These are phyloP conservation scores for Lachnellula willkommii DNA, from an alignment of 2,329 filamentous ascomycete species.

Conservation along the genomic window DNA sequence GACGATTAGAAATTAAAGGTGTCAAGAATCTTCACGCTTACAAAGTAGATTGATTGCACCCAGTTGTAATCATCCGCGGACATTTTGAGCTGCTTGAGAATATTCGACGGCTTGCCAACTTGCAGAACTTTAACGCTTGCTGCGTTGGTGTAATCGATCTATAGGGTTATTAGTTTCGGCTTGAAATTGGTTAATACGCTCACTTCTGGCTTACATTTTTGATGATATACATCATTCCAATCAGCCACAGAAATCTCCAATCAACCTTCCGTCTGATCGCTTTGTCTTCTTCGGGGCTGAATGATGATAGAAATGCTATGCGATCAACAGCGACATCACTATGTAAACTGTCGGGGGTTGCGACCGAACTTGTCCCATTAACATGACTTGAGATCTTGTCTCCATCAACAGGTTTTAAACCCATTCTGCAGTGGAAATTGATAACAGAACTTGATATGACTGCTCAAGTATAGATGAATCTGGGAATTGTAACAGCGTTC, in stretches of 20 bases:
- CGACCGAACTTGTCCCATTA: not conserved
- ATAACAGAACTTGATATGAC: no score
- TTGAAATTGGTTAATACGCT: not conserved
- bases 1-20: not conserved
- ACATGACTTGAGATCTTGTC: constrained; percentile 6
- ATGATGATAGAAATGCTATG: constrained; percentile 34
- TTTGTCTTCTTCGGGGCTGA: constrained; percentile 36
- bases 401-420: constrained; percentile 2
- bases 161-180: not conserved
- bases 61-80: constrained; percentile 38
- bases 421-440: not conserved
- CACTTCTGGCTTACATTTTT: constrained; percentile 32
- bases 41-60: constrained; percentile 37
- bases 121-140: constrained; percentile 40
- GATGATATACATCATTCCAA: constrained; percentile 39
- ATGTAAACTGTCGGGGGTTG: constrained; percentile 7
- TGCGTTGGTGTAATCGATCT: constrained; percentile 38
- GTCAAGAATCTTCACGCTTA: constrained; percentile 16
- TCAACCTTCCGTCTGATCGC: constrained; percentile 39
- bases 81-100: constrained; percentile 37
- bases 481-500: no score
- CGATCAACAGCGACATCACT: constrained; percentile 13
- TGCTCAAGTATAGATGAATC: no score
- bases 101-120: constrained; percentile 35
- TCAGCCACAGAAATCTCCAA: constrained; percentile 34